Base-by-base conservation (phyloP, 225 moss, liverwort and hornwort species). In the Polytrichum formosum region DNA sequence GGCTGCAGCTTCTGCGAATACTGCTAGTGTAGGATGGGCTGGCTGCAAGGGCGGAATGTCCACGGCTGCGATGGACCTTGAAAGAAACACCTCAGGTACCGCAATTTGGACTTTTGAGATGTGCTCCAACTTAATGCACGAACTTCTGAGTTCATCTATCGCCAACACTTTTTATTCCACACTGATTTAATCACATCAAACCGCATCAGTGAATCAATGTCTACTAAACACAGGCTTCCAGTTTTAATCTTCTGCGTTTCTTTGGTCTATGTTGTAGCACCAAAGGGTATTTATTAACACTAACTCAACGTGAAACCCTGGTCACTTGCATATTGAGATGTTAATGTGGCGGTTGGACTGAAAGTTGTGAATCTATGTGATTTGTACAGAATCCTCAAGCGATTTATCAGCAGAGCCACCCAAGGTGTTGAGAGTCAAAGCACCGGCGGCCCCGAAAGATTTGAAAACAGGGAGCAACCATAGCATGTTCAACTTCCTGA, bases 401-500 rank as follows among this genome's bases (percentile, higher is more conserved):
- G 80, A 80, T 17, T 75, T 28, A n/a, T 53, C 61, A n/a, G 79
- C 67, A 5, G 37, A 33, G 21, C 26, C 75, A 28, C 54, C 20
- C 18, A 53, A 22, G 7, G 5, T 13, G 17, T 4, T 53, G 54
- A 53, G 8, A 9, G 4, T 7, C 2, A 55, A 53, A 26, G 17
- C 18, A 68, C 54, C 68, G 19, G 5, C 68, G 13, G 46, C 13
- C 46, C 46, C 56, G 7, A 85, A 76, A 2, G 66, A 63, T 5
- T 75, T 37, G 9, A 80, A 77, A 62, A 74, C 81, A 16, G 73
- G 78, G 23, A 76, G 78, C 18, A 70, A 22, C 4, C 26, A 72
- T 64, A 79, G 72, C 46, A 73, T 86, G 8, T 77, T 86, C 67
- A 80, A 68, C 23, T 74, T 86, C 25, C 62, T 73, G 62, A 61